Evolutionary conservation across 169 alveolate species (phyloP).

Genomic region (Eimeria brunetti): DNA sequence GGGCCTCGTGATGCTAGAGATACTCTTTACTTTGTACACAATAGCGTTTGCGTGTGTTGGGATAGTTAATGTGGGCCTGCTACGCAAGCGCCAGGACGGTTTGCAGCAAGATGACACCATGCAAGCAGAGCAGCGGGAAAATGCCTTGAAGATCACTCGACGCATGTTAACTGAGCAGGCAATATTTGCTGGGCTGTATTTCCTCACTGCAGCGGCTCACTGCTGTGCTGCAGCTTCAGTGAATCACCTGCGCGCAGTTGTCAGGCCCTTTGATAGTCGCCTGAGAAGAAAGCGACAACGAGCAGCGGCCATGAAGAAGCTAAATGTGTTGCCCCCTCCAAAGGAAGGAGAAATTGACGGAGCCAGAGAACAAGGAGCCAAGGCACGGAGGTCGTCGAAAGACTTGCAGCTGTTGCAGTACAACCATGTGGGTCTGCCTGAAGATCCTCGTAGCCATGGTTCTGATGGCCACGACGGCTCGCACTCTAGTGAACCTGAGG

Average conservation of each 20-base stretch:
- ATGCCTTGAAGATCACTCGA: constrained; percentile 16
- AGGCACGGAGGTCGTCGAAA: background rate
- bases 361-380: background rate
- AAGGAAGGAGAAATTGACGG: background rate
- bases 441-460: background rate
- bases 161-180: constrained; percentile 32
- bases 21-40: constrained; percentile 44
- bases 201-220: constrained; percentile 43
- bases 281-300: constrained; percentile 48
- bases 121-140: constrained; percentile 59
- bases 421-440: background rate
- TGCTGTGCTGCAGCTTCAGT: constrained; percentile 70
- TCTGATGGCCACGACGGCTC: background rate
- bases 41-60: constrained; percentile 49
- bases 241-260: constrained; percentile 54
- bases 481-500: background rate
- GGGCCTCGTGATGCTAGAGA: constrained; percentile 51
- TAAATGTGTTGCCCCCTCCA: constrained; percentile 4
- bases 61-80: constrained; percentile 1
- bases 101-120: background rate
- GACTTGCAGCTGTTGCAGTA: background rate
- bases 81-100: background rate
- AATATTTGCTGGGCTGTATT: constrained; percentile 42
- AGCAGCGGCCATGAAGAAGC: constrained; percentile 22
- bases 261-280: constrained; percentile 60